Evolutionary conservation across 352 stramenopile species (phyloP).

Genomic region (Globisporangium cederbergense): DNA sequence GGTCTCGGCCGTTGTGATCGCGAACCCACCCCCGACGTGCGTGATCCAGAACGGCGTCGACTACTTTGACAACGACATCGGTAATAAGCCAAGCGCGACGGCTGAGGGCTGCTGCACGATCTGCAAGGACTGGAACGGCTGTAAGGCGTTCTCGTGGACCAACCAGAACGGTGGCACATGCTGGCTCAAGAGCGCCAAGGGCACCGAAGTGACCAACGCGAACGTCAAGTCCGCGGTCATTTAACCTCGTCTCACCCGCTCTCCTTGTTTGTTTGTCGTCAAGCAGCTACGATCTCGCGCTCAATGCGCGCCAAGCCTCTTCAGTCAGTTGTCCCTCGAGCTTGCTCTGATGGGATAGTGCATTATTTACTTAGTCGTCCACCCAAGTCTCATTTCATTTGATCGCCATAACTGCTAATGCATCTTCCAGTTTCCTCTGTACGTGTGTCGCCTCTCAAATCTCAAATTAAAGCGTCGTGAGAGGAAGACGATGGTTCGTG

Average conservation of each 20-base stretch:
- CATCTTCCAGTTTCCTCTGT: too few species aligned
- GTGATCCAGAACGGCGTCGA: constrained; percentile 16
- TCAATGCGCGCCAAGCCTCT: too few species aligned
- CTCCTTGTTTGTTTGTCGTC: too few species aligned
- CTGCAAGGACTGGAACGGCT: constrained; percentile 25
- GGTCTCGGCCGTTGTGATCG: background rate
- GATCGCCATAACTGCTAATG: too few species aligned
- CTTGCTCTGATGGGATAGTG: too few species aligned
- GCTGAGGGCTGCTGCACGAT: constrained; percentile 24
- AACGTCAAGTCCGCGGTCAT: background rate
- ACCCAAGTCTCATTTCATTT: too few species aligned
- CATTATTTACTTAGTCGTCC: too few species aligned
- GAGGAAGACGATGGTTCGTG: too few species aligned
- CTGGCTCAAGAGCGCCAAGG: constrained; percentile 46
- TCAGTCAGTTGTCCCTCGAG: too few species aligned
- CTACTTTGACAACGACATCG: constrained; percentile 33
- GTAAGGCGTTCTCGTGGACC: constrained; percentile 49
- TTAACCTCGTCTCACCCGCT: background rate
- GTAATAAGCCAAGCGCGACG: constrained; percentile 9
- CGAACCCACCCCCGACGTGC: background rate
- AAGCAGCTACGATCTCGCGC: too few species aligned
- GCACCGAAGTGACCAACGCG: background rate
- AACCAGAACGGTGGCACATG: constrained; percentile 36
- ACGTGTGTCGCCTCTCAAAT: too few species aligned
- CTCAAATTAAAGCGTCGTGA: too few species aligned